Base-by-base conservation (phyloP, 1,139 yeast species). In the Kluyveromyces marxianus region DNA sequence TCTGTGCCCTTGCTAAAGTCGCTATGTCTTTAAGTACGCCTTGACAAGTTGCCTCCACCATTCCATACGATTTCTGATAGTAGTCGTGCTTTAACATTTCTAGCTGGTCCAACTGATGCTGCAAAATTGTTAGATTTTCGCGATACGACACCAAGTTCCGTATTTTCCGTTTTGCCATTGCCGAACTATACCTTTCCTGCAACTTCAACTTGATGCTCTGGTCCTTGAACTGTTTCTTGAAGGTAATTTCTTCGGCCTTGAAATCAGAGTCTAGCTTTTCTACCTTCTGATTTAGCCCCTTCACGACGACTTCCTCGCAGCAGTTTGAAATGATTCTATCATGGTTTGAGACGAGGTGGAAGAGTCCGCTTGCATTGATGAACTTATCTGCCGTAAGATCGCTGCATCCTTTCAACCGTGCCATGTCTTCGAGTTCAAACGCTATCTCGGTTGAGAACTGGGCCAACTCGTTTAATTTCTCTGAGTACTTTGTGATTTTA, bases 401-500 rank as follows among this genome's bases (percentile, higher is more conserved):
- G 14, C 78, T 83, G 31, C 80, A 72, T 33, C 90, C 89, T 59
- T 81, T 80, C 47, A 83, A 75, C 46, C 80, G 74, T 1, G 95
- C 86, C 48, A 81, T 74, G 30, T 74, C 75, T 57, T 86, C 95
- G 49, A 87, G 67, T 1, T 92, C 80, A 5, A 70, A 69, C 0
- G 95, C 96, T 62, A 88, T 79, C 45, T 77, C 82, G 31, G 82
- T 82, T 6, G 95, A 86, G 0, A 88, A 82, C 25, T 65, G 65
- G 1, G 89, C 73, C 28, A 82, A 74, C 3, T 60, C 60, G 26
- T 68, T 54, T 48, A 87, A 65, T 2, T 84, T 76, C 8, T 64
- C 56, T 14, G 79, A 66, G 54, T 83, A 79, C 10, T 64, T 66
- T 14, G 67, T 69, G 0, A 92, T 81, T 31, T 82, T 75, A 1